These are phyloP conservation scores for Talaromyces piceae DNA, from an alignment of 2,329 filamentous ascomycete species.

Conservation along the genomic window DNA sequence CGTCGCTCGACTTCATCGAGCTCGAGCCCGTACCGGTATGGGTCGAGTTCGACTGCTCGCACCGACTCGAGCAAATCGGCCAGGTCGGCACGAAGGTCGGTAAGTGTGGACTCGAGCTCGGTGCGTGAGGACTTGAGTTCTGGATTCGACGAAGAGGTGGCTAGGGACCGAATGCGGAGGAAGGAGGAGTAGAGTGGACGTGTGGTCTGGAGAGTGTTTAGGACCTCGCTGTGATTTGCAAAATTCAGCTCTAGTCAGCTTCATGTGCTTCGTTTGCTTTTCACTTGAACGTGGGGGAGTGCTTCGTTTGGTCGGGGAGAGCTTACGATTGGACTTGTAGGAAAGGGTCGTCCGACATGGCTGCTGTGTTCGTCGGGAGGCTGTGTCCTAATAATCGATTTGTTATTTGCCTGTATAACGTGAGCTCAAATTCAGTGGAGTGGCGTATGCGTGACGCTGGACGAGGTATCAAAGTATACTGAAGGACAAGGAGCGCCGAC, in stretches of 20 bases:
- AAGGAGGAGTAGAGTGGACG: constrained; percentile 90
- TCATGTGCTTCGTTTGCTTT: neutral
- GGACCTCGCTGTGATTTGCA: constrained; percentile 63
- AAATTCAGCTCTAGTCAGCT: neutral
- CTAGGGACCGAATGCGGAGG: constrained; percentile 85
- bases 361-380: neutral
- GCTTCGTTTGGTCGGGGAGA: neutral
- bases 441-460: neutral
- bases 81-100: constrained; percentile 75
- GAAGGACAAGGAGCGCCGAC: too few species aligned
- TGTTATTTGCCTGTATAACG: too few species aligned
- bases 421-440: neutral
- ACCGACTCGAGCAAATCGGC: constrained; percentile 83
- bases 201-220: constrained; percentile 69
- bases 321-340: constrained; percentile 42
- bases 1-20: constrained; percentile 73
- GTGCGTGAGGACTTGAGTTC: constrained; percentile 56
- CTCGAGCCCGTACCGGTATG: constrained; percentile 78
- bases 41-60: constrained; percentile 77
- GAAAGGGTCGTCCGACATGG: constrained; percentile 34
- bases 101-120: constrained; percentile 72
- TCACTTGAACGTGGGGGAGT: constrained; percentile 2
- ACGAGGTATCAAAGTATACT: neutral
- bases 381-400: neutral
- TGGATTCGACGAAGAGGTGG: constrained; percentile 62